Base-by-base conservation (phyloP, 108 stramenopile genomes). In the Cyclotella distinguenda region DNA sequence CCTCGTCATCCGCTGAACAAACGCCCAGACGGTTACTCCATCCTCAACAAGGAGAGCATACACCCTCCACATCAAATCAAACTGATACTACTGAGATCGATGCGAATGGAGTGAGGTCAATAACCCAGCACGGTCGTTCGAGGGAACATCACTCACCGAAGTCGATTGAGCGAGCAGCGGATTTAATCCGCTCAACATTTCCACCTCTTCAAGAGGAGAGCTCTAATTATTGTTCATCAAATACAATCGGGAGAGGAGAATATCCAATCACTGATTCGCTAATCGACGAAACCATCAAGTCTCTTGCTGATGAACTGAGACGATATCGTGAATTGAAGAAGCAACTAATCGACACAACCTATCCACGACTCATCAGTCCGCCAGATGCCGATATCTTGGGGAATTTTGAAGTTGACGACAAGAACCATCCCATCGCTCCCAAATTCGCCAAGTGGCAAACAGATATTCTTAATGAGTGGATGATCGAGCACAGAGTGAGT, bases 381-480 rank as follows among this genome's bases (percentile, higher is more conserved):
- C 22, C 45, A 15, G 28, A 34, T 25, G 22, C 34, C n/a, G n/a
- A n/a, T 12, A 38, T 4, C 11, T 28, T 25, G 8, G 34, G 16
- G 9, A 30, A 38, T 18, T 33, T 10, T 34, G 60, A 46, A 18
- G n/a, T 23, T 23, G 66, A 61, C 18, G 65, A 54, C 16, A 70
- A 65, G 10, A 33, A 34, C 10, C 26, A 38, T 35, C 34, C 71
- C 10, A 64, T 70, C 67, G 75, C 71, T 2, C 40, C 60, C 15
- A 87, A 87, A 46, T 87, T 84, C 70, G 40, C 79, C n/a, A 87
- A 87, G 50, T 36, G 45, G 62, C 86, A 84, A 57, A 84, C 82
- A 10, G 86, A 87, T 55, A 56, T 82, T 25, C 66, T 87, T 31
- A 81, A 54, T 42, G 43, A 80, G 38, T 87, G 86, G 86, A 84